Conservation (phyloP, 176 grass and related monocot genomes). For the Juncus inflexus region DNA sequence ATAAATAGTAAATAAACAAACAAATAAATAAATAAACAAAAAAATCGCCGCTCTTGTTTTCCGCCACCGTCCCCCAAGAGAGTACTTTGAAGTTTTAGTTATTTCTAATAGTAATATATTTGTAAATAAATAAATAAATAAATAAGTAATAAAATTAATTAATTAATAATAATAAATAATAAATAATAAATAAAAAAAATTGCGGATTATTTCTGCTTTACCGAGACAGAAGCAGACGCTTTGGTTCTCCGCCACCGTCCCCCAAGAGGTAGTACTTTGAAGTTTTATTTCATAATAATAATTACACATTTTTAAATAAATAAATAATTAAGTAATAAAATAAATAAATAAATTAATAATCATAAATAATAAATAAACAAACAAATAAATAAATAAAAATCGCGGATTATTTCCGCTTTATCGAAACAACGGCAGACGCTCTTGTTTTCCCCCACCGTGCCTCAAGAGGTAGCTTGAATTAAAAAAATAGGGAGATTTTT, state of each 20-base stretch:
- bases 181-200: no score
- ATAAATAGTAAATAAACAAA: no score
- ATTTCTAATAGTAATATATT: constrained; percentile 22
- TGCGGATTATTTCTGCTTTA: constrained; percentile 67
- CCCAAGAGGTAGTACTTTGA: constrained; percentile 52
- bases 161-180: no score
- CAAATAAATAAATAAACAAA: no score
- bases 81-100: not conserved
- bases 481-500: no score
- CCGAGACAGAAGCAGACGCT: constrained; percentile 90
- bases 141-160: no score
- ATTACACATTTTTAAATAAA: not conserved
- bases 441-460: constrained; percentile 91
- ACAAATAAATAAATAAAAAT: no score
- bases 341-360: no score
- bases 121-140: no score
- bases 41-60: constrained; percentile 93
- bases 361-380: no score
- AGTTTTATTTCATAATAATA: not conserved
- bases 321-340: not conserved
- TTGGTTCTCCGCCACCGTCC: constrained; percentile 91
- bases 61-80: constrained; percentile 87
- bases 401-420: constrained; percentile 64
- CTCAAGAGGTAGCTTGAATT: constrained; percentile 80
- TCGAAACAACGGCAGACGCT: constrained; percentile 89